These are phyloP conservation scores for Coniferiporia weirii DNA, from an alignment of 1,284 basidiomycete genomes.

Conservation along the genomic window DNA sequence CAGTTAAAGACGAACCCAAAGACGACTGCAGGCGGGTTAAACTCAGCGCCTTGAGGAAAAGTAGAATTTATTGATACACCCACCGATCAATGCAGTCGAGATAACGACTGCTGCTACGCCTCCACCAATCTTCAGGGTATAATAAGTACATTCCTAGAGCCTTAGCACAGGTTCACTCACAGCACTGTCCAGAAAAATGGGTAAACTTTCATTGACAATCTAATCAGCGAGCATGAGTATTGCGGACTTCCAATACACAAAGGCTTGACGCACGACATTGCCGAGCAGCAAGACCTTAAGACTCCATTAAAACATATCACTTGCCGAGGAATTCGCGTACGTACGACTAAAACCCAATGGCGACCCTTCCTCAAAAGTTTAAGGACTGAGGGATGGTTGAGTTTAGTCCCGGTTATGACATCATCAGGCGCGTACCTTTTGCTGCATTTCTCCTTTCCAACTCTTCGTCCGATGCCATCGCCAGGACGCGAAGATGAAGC, in stretches of 20 bases:
- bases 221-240: slow-evolving; percentile 23
- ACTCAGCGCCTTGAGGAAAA: background rate
- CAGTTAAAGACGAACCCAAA: slow-evolving; percentile 59
- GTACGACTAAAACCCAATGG: slow-evolving; percentile 92
- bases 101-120: slow-evolving; percentile 81
- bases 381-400: slow-evolving; percentile 46
- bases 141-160: background rate
- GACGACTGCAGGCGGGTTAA: slow-evolving; percentile 46
- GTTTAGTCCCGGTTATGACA: background rate
- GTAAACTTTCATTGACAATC: slow-evolving; percentile 90
- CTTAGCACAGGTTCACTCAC: slow-evolving; percentile 38
- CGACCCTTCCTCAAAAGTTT: slow-evolving; percentile 75
- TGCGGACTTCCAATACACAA: too few relatives aligned
- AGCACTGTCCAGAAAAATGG: slow-evolving; percentile 89
- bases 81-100: slow-evolving; percentile 80
- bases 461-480: slow-evolving; percentile 71
- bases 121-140: slow-evolving; percentile 60
- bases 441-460: slow-evolving; percentile 65
- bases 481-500: slow-evolving; percentile 83
- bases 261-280: slow-evolving; percentile 64
- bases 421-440: slow-evolving; percentile 45
- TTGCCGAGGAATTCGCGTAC: slow-evolving; percentile 26
- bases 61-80: slow-evolving; percentile 23
- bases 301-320: slow-evolving; percentile 8
- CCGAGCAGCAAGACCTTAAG: slow-evolving; percentile 69